Conservation (phyloP, 73 alveolate genomes). For the Blepharisma japonicum region DNA sequence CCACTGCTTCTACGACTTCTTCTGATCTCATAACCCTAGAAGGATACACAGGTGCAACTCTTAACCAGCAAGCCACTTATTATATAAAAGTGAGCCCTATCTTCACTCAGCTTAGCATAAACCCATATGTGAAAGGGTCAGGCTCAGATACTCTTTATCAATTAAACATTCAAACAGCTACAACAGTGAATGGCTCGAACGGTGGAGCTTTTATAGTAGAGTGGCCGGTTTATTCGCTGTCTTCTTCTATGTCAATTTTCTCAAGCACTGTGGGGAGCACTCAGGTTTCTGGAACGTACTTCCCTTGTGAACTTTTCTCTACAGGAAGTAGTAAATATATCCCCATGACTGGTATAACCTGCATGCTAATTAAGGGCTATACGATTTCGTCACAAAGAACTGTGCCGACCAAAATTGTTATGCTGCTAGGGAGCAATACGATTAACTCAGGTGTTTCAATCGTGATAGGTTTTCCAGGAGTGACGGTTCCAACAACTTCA, state of each 20-base stretch:
- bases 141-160: background rate
- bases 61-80: background rate
- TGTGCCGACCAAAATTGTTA: background rate
- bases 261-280: background rate
- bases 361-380: background rate
- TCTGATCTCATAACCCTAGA: background rate
- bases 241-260: background rate
- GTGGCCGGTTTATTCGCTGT: background rate
- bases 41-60: background rate
- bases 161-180: background rate
- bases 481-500: conserved; percentile 3
- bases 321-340: background rate
- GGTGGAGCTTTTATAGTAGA: background rate
- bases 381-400: background rate
- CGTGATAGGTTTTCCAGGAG: background rate
- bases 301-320: conserved; percentile 16
- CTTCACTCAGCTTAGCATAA: background rate
- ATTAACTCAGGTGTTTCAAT: background rate
- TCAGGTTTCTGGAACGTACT: conserved; percentile 9
- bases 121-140: background rate
- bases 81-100: background rate
- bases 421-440: background rate
- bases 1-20: background rate
- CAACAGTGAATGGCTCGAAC: background rate
- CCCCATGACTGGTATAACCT: background rate